Conservation (phyloP, 2,329 filamentous ascomycete species). For the Microdochium paspali region DNA sequence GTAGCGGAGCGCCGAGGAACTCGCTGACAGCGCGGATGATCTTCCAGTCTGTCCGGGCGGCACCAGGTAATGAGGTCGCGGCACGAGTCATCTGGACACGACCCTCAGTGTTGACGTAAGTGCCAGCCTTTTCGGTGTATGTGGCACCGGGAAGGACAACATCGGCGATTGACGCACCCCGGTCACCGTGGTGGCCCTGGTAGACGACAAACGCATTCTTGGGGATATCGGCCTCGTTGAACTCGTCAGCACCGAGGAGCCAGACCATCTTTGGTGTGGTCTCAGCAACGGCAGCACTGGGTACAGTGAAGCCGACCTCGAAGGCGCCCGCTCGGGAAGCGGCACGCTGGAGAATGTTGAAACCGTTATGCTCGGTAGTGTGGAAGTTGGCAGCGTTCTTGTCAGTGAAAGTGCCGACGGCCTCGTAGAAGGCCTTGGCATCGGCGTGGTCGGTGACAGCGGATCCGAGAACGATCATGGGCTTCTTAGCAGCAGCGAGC, state of each 20-base stretch:
- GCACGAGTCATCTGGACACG: constrained; percentile 89
- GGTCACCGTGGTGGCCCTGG: constrained; percentile 96
- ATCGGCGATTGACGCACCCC: constrained; percentile 85
- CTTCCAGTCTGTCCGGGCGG: constrained; percentile 95
- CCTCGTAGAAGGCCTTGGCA: constrained; percentile 88
- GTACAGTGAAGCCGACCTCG: constrained; percentile 88
- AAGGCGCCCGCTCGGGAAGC: constrained; percentile 90
- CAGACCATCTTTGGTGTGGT: constrained; percentile 92
- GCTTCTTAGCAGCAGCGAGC: constrained; percentile 75
- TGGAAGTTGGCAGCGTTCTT: constrained; percentile 85
- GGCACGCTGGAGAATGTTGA: constrained; percentile 90
- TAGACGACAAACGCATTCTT: constrained; percentile 96
- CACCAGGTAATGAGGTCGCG: constrained; percentile 81
- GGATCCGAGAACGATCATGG: constrained; percentile 95
- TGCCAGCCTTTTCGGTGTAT: constrained; percentile 94
- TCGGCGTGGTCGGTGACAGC: constrained; percentile 85
- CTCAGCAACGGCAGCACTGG: constrained; percentile 70
- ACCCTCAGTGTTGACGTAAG: constrained; percentile 96
- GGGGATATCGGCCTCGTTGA: constrained; percentile 75
- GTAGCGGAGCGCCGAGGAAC: constrained; percentile 77
- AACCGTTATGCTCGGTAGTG: constrained; percentile 91
- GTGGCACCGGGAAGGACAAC: constrained; percentile 88
- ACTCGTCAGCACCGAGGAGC: constrained; percentile 92
- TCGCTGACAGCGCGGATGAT: constrained; percentile 90
- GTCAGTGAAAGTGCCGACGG: constrained; percentile 81